Percentiles rank a stretch among this genome's conserved stretches.
Conservation (phyloP, 768 basidiomycete species). For the Hygrophoropsis aurantiaca region DNA sequence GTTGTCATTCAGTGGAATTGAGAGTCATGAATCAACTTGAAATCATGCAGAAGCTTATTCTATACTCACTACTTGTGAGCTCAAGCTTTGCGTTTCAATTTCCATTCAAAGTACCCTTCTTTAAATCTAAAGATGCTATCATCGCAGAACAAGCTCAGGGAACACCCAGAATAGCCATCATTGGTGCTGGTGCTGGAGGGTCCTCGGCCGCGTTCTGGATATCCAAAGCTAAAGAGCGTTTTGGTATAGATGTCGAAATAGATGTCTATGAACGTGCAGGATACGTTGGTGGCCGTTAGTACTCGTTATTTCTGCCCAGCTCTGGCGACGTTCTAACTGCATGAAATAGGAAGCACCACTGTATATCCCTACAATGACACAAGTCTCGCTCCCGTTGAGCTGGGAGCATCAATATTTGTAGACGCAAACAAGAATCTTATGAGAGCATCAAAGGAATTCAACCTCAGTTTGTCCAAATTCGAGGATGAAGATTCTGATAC, state of each 20-base stretch:
- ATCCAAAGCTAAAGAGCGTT: slow-evolving; percentile 70
- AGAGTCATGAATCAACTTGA: too few relatives aligned
- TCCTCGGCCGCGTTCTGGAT: slow-evolving; percentile 86
- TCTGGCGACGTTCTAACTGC: slow-evolving; percentile 3
- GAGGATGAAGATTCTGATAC: slow-evolving; percentile 46
- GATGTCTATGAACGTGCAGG: slow-evolving; percentile 80
- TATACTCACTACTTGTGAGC: slow-evolving; percentile 20
- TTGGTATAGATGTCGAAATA: slow-evolving; percentile 67
- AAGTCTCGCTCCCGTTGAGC: slow-evolving; percentile 64
- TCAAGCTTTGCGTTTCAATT: slow-evolving; percentile 36
- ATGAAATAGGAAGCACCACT: slow-evolving; percentile 64
- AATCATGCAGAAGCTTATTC: slow-evolving; percentile 8
- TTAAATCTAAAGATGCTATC: slow-evolving; percentile 36
- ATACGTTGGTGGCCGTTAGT: slow-evolving; percentile 87
- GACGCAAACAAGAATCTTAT: slow-evolving; percentile 66
- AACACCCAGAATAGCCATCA: slow-evolving; percentile 70
- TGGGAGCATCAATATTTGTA: slow-evolving; percentile 90
- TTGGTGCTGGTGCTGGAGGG: slow-evolving; percentile 90
- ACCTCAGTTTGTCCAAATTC: slow-evolving; percentile 56
- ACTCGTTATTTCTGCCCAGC: slow-evolving; percentile 1
- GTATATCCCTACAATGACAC: slow-evolving; percentile 70
- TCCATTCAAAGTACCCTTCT: slow-evolving; percentile 60
- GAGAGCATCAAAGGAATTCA: slow-evolving; percentile 81
- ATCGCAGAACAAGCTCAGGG: slow-evolving; percentile 13
- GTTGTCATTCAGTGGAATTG: too few relatives aligned